Evolutionary conservation across 192 early-diverging fungal genomes (phyloP), one percentile per base, ranked within the genome.

Genomic region (Coemansia sp.): DNA sequence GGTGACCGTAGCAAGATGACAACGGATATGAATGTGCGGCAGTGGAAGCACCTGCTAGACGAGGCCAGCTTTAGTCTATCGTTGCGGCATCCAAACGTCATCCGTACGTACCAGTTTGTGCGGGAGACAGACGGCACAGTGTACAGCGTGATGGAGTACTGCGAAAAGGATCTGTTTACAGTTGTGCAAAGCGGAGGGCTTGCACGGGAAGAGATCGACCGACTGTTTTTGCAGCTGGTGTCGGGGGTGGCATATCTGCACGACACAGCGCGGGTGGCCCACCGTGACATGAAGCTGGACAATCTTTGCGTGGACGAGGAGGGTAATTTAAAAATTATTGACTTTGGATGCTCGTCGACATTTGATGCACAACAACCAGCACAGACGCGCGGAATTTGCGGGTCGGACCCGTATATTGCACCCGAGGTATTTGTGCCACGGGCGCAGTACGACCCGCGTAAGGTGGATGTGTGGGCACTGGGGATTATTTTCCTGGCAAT

Each of bases 401-500:
- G 96, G 0, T 93, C 91, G 9, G 95, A 94, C 59, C 95, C 96
- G 8, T 98, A 98, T 81, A 96, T 98, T 80, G 92, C 93, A 0
- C 96, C 96, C 33, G 96, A 97, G 72, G 83, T 88, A 29, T 92
- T 93, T 70, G 64, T 69, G 11, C 72, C 78, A 14, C 70, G 66
- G 23, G 81, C 84, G 0, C 74, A 84, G 65, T 95, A 98, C 74
- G 94, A 98, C 63, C 86, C 90, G 17, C 88, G 94, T 67, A 72
- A 85, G 54, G 91, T 93, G 5, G 95, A 98, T 72, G 78, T 96
- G 5, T 98, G 95, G 95, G 87, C 90, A 1, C 32, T 89, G 33
- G 95, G 91, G 54, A 91, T 96, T 57, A 93, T 96, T 54, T 93
- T 88, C 71, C 76, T 90, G 54, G 88, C 90, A 25, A 87, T 91